phyloP scores from a whole-genome alignment of 768 basidiomycete species.

The Phylloporus rhodoxanthus region DNA sequence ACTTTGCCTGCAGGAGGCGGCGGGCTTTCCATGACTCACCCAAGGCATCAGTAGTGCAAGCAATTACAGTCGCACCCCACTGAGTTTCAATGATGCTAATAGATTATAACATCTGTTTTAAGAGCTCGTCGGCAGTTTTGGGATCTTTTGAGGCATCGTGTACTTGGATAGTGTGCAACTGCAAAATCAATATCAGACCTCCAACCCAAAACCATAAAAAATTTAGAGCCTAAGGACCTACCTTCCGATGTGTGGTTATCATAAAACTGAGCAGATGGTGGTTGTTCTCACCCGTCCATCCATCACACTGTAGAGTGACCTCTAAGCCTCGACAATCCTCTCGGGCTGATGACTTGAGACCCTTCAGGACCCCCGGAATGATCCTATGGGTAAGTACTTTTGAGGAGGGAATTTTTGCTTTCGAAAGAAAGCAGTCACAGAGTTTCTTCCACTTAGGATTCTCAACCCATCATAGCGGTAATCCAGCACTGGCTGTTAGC shows the following conservation, averaged over 20 bases:
- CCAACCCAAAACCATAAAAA: no score
- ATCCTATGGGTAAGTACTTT: no score
- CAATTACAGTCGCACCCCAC: conserved; percentile 23
- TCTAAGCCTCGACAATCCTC: conserved; percentile 8
- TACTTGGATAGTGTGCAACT: conserved; percentile 30
- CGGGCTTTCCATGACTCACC: conserved; percentile 31
- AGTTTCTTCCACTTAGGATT: conserved; percentile 27
- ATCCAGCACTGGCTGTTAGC: conserved; percentile 1
- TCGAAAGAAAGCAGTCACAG: conserved; percentile 28
- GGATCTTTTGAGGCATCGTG: conserved; percentile 29
- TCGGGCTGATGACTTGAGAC: not conserved
- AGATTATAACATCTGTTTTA: conserved; percentile 22
- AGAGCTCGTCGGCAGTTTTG: conserved; percentile 25
- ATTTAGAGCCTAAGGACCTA: no score
- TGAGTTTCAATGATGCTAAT: no score
- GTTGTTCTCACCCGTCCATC: conserved; percentile 33
- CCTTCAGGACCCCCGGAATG: no score
- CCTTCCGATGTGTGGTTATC: no score
- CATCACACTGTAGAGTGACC: conserved; percentile 31
- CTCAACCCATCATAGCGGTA: conserved; percentile 4
- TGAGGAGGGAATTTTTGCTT: conserved; percentile 21
- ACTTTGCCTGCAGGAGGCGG: conserved; percentile 10
- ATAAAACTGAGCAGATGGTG: conserved; percentile 33
- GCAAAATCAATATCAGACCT: no score
- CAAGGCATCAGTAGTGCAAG: conserved; percentile 30